A percentile compares a stretch with the other conserved stretches of the same genome.
Conservation (phyloP, 2,329 filamentous ascomycete species). For the Stenocarpella maydis region DNA sequence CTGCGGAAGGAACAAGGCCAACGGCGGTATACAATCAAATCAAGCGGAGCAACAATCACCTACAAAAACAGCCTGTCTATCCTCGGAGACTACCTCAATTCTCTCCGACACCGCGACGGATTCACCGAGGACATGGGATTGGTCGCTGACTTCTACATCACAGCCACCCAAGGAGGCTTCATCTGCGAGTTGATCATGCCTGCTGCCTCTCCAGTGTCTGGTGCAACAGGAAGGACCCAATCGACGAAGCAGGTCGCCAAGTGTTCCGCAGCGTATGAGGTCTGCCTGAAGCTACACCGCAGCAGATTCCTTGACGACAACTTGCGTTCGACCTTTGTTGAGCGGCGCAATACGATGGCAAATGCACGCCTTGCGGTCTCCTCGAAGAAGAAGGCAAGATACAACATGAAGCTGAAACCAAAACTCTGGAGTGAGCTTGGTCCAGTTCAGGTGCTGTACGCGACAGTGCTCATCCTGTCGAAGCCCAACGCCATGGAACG, state of each 20-base stretch:
- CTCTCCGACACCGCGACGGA: slow-evolving; percentile 61
- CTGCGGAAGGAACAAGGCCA: slow-evolving; percentile 58
- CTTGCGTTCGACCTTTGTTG: slow-evolving; percentile 77
- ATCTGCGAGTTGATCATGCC: slow-evolving; percentile 83
- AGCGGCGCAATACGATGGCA: slow-evolving; percentile 79
- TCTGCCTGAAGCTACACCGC: slow-evolving; percentile 74
- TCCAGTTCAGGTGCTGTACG: slow-evolving; percentile 62
- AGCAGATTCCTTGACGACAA: slow-evolving; percentile 75
- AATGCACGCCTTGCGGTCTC: slow-evolving; percentile 87
- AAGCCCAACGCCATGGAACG: slow-evolving; percentile 64
- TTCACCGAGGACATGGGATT: slow-evolving; percentile 39
- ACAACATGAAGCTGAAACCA: slow-evolving; percentile 83
- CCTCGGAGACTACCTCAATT: slow-evolving; percentile 77
- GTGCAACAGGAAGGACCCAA: slow-evolving; percentile 69
- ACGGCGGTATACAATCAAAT: slow-evolving; percentile 66
- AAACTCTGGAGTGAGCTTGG: slow-evolving; percentile 69
- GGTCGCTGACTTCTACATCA: slow-evolving; percentile 68
- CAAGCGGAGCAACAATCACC: slow-evolving; percentile 80
- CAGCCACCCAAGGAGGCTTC: slow-evolving; percentile 64
- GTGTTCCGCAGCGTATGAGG: slow-evolving; percentile 86
- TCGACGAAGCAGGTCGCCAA: slow-evolving; percentile 81
- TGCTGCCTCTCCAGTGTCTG: slow-evolving; percentile 74
- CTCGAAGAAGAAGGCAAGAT: slow-evolving; percentile 76
- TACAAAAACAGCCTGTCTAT: slow-evolving; percentile 77
- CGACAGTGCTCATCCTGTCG: slow-evolving; percentile 67